These are phyloP conservation scores for Aspergillus thermomutatus DNA, from an alignment of 2,329 filamentous ascomycete species.

Conservation along the genomic window DNA sequence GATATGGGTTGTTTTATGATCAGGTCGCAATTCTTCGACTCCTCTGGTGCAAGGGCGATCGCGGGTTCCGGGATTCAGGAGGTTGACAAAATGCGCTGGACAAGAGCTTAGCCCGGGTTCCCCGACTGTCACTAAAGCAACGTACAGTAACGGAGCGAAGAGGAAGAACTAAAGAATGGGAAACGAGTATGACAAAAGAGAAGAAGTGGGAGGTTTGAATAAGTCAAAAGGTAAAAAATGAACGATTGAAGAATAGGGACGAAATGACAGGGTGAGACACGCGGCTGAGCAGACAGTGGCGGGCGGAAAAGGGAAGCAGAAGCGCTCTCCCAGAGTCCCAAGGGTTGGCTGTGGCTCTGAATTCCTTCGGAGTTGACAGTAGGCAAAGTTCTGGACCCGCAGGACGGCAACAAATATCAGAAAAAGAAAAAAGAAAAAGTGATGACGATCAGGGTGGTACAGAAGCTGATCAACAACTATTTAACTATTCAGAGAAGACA, in stretches of 20 bases:
- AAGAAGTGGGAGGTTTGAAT: neutral
- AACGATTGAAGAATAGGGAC: neutral
- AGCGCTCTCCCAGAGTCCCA: neutral
- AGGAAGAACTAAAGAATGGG: neutral
- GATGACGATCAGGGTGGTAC: neutral
- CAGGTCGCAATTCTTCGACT: neutral
- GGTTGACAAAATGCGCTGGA: neutral
- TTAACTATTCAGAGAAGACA: neutral
- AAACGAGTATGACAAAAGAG: constrained; percentile 12
- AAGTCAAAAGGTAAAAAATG: neutral
- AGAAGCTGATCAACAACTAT: neutral
- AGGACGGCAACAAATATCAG: neutral
- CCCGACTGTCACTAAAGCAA: neutral
- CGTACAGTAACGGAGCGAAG: constrained; percentile 1
- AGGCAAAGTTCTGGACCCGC: neutral
- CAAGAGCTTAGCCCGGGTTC: neutral
- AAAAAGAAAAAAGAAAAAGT: neutral
- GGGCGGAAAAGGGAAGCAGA: neutral
- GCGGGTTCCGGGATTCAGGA: neutral
- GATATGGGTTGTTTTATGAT: neutral
- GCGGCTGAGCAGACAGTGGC: neutral
- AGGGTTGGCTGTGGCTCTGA: neutral
- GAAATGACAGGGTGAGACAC: neutral
- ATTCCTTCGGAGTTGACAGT: neutral
- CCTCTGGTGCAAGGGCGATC: neutral